Evolutionary conservation across 2,329 filamentous ascomycete genomes (phyloP), one percentile per base, ranked within the genome.

Genomic region (Microsporum audouinii): DNA sequence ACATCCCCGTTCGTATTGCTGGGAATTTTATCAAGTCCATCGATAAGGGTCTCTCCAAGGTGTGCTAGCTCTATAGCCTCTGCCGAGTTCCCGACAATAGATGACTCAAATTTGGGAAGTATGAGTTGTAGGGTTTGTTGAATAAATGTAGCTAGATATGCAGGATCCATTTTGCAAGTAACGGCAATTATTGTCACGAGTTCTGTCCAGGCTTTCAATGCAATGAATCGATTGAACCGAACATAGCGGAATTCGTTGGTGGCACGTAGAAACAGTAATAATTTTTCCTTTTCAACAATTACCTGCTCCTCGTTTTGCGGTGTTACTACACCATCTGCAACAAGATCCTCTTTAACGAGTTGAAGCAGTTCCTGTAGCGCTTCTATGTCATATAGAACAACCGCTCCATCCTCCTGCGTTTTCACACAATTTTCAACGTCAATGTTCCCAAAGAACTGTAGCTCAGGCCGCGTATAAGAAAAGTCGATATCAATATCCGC

Each of bases 101-200:
- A 87, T 17, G 81, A 81, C 70, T 97, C 92, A 10, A 99, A 81
- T 65, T 90, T 95, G 0, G 94, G 91, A 5, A 96, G 80, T 57
- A 95, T 88, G 12, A 92, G 83, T 70, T 97, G 91, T 3, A 99
- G 79, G 0, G 88, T 86, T 71, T 95, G 90, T 8, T 97, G 76
- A 60, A 95, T 85, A 71, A 96, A 91, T 0, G 87, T 84, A 3
- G 86, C 86, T 69, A 87, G 87, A 34, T 82, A 83, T 1, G 83
- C 83, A 59, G 84, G 82, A 62, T 88, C 87, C 70, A 95, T 87
- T 59, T 94, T 88, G 66, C 89, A 90, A 61, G 84, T 86, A 67
- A 91, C 87, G 23, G 96, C 81, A 76, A 95, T 88, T 27, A 96
- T 84, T 59, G 91, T 84, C 55, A 95, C 76, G 34, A 97, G 80